Evolutionary conservation across 2,329 filamentous ascomycete genomes (phyloP).

Genomic region (Trichothecium roseum): DNA sequence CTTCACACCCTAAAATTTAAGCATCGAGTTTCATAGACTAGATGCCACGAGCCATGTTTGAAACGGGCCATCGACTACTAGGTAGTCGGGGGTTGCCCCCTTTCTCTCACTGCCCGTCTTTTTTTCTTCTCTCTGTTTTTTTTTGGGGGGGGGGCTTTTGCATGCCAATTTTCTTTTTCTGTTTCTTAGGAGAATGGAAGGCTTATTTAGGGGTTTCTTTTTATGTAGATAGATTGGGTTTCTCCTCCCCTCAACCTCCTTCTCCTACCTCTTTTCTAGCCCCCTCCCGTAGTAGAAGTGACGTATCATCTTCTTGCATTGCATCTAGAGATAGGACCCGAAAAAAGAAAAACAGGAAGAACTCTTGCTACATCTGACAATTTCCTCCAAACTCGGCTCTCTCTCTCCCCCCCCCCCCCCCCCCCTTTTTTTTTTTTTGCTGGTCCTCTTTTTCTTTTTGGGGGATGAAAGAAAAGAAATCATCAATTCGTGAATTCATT

Average conservation of each 20-base stretch:
- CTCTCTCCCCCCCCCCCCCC: no score
- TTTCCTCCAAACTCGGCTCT: no score
- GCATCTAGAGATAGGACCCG: neutral
- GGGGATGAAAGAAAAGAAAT: neutral
- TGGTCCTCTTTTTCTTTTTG: neutral
- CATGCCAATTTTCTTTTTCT: no score
- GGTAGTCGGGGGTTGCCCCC: no score
- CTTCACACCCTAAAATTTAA: neutral
- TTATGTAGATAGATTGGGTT: neutral
- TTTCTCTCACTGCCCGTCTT: no score
- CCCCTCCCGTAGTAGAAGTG: no score
- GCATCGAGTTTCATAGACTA: no score
- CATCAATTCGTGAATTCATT: neutral
- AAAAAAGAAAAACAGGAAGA: neutral
- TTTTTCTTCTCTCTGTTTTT: slow-evolving; percentile 1
- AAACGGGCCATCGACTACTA: no score
- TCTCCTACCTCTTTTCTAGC: neutral
- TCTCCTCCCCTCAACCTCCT: neutral
- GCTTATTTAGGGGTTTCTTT: neutral
- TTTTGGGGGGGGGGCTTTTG: neutral
- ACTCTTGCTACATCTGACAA: neutral
- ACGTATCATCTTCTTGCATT: no score
- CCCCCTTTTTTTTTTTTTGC: neutral
- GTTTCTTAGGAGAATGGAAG: no score
- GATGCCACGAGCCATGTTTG: no score